Evolutionary conservation across 225 moss, liverwort and hornwort species (phyloP).

Genomic region (Anthoceros angustus): DNA sequence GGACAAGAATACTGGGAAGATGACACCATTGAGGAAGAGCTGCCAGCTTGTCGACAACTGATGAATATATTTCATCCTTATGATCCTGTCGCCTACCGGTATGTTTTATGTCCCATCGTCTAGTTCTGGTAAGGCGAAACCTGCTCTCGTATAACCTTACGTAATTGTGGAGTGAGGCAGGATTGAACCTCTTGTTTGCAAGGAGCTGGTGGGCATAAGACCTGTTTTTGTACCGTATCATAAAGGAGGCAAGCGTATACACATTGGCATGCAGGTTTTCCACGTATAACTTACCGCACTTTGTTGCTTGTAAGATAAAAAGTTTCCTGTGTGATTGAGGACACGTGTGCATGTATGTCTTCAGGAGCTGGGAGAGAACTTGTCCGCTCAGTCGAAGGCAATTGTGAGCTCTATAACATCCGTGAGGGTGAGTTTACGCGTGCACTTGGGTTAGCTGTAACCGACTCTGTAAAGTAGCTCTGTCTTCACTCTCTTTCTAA

Average conservation of each 20-base stretch:
- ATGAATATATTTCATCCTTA: conserved; percentile 96
- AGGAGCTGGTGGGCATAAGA: conserved; percentile 57
- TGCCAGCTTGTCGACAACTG: conserved; percentile 86
- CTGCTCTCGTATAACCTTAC: neutral
- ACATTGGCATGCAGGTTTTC: conserved; percentile 85
- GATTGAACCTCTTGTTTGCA: conserved; percentile 90
- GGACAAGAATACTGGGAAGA: conserved; percentile 92
- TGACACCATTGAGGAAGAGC: conserved; percentile 89
- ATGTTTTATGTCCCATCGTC: neutral
- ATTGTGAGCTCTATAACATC: conserved; percentile 63
- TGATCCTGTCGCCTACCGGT: conserved; percentile 98
- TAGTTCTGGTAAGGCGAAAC: neutral
- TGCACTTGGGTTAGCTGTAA: conserved; percentile 7
- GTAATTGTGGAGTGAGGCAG: conserved; percentile 18
- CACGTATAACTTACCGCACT: neutral
- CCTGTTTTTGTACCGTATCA: conserved; percentile 92
- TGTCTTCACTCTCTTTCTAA: no score
- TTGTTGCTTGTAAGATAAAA: neutral
- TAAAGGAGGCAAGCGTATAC: conserved; percentile 90
- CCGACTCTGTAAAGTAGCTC: neutral
- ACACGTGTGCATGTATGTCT: neutral
- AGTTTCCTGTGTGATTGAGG: neutral
- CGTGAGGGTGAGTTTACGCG: conserved; percentile 46
- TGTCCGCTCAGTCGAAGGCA: conserved; percentile 72
- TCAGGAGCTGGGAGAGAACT: conserved; percentile 85